phyloP scores from a whole-genome alignment of 164 flowering plant genomes.

The Umbilicus rupestris region DNA sequence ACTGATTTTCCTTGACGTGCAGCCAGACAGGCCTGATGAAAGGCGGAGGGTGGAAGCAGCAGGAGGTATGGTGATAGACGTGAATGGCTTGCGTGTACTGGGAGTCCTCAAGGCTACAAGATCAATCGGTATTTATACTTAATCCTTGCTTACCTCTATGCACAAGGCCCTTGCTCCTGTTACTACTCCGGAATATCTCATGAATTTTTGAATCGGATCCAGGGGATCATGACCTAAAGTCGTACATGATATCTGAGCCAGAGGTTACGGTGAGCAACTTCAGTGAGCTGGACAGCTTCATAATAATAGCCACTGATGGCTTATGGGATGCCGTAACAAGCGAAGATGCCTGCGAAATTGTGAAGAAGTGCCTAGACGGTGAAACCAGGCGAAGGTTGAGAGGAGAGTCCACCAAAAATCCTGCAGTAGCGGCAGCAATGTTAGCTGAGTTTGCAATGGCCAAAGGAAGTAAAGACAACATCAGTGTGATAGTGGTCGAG shows the following conservation, averaged over 20 bases:
- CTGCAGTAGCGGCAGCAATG: constrained; percentile 39
- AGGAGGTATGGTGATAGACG: constrained; percentile 22
- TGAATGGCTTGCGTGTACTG: constrained; percentile 19
- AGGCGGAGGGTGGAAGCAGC: constrained; percentile 22
- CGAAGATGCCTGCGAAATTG: constrained; percentile 35
- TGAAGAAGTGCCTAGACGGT: constrained; percentile 23
- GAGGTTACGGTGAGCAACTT: constrained; percentile 32
- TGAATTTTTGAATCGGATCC: constrained; percentile 7
- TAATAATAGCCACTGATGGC: constrained; percentile 42
- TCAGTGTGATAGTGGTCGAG: constrained; percentile 41
- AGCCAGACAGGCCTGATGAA: constrained; percentile 37
- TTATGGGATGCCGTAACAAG: constrained; percentile 47
- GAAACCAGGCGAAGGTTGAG: constrained; percentile 9
- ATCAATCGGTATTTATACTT: constrained; percentile 18
- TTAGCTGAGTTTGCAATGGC: constrained; percentile 42
- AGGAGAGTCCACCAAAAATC: constrained; percentile 10
- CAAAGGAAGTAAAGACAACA: constrained; percentile 50
- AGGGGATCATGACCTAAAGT: constrained; percentile 43
- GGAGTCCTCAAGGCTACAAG: constrained; percentile 26
- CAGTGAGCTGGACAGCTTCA: constrained; percentile 24
- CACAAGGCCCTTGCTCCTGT: too few relatives aligned
- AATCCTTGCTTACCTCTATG: too few relatives aligned
- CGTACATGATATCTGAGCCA: constrained; percentile 37
- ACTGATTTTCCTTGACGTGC: not conserved
- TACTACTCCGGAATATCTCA: too few relatives aligned